Evolutionary conservation across 495 filamentous ascomycete genomes (phyloP).

Genomic region (Halenospora varia): DNA sequence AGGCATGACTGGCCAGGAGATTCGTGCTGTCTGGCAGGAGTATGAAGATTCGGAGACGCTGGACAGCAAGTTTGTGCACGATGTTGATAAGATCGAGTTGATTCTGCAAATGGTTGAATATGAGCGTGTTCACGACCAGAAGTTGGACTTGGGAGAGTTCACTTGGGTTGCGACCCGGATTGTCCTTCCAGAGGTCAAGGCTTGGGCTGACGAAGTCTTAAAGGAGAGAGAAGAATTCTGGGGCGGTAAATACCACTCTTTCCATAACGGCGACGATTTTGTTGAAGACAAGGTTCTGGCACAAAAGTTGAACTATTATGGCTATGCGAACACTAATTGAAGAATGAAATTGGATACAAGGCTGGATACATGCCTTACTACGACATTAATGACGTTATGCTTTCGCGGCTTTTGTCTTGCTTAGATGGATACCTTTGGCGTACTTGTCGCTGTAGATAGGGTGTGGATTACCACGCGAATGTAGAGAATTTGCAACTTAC

Average conservation of each 20-base stretch:
- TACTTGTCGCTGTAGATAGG: not conserved
- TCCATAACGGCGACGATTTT: not conserved
- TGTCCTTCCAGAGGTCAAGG: conserved; percentile 68
- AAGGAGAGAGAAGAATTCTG: conserved; percentile 74
- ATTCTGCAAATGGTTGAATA: conserved; percentile 96
- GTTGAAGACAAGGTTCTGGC: conserved; percentile 2
- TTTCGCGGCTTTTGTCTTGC: not conserved
- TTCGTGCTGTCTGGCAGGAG: conserved; percentile 81
- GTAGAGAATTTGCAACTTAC: not conserved
- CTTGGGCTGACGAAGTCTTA: conserved; percentile 73
- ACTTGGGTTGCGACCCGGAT: conserved; percentile 68
- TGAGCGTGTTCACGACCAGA: conserved; percentile 63
- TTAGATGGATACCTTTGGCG: not conserved
- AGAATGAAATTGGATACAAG: not conserved
- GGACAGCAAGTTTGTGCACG: conserved; percentile 87
- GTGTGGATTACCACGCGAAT: not conserved
- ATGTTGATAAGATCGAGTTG: conserved; percentile 95
- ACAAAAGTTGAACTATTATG: conserved; percentile 2
- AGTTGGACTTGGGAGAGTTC: conserved; percentile 81
- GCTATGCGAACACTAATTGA: not conserved
- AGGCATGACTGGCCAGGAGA: conserved; percentile 59
- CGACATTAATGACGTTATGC: not conserved
- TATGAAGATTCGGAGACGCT: conserved; percentile 83
- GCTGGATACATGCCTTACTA: not conserved
- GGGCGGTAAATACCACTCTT: conserved; percentile 29